These are phyloP conservation scores for Phytopythium mirpurense DNA, from an alignment of 352 stramenopile species.

Conservation along the genomic window DNA sequence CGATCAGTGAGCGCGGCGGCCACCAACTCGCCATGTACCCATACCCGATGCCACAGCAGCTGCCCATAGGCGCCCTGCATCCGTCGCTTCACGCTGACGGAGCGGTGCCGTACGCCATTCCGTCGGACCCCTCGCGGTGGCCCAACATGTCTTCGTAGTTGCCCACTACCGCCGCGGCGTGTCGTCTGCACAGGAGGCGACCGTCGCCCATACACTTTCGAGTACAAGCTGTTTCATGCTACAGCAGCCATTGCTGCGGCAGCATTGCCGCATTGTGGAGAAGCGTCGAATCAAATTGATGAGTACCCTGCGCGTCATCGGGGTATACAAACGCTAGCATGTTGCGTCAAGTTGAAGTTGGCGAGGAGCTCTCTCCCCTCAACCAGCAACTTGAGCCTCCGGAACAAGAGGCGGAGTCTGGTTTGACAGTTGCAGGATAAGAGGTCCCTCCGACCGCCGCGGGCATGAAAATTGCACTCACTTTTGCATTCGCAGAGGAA, in stretches of 20 bases:
- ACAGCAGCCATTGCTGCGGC: too few species aligned
- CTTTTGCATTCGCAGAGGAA: background rate
- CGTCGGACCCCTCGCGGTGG: too few species aligned
- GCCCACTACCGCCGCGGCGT: too few species aligned
- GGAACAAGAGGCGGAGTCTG: background rate
- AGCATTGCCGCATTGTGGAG: too few species aligned
- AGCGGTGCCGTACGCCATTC: background rate
- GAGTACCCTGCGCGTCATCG: too few species aligned
- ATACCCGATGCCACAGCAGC: background rate
- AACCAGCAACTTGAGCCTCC: conserved; percentile 3
- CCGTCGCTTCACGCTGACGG: background rate
- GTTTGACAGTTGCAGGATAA: background rate
- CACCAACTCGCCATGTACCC: background rate
- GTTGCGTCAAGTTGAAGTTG: conserved; percentile 3
- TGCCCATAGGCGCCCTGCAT: background rate
- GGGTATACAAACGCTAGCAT: conserved; percentile 1
- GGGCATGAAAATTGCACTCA: too few species aligned
- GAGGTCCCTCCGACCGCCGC: too few species aligned
- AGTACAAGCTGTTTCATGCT: too few species aligned
- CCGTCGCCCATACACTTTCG: too few species aligned
- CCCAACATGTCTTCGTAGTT: too few species aligned
- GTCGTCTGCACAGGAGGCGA: too few species aligned
- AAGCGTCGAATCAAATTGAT: conserved; percentile 2
- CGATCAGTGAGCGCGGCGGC: background rate
- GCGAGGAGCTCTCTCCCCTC: background rate